Conservation (phyloP, 768 basidiomycete genomes). For the Rhodosporidiobolus odoratus region DNA sequence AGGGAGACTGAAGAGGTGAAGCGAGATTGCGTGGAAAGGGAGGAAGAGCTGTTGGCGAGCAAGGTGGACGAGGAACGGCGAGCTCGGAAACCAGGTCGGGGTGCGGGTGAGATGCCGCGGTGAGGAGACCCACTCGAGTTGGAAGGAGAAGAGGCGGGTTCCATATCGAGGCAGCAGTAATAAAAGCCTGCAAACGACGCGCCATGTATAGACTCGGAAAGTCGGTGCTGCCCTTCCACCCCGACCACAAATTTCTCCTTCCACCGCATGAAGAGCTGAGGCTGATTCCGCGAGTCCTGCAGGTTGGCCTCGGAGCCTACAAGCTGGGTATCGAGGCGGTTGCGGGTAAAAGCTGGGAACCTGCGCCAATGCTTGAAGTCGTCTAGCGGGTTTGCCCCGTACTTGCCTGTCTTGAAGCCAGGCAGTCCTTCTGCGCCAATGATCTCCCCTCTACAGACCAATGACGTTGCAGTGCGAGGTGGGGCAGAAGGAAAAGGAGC, state of each 20-base stretch:
- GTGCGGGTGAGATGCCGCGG: constrained; percentile 43
- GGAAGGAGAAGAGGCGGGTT: constrained; percentile 55
- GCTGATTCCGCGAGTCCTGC: constrained; percentile 50
- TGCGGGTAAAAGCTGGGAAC: constrained; percentile 63
- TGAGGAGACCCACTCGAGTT: constrained; percentile 47
- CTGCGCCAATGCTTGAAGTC: constrained; percentile 92
- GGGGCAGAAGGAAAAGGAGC: not conserved
- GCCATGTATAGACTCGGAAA: constrained; percentile 27
- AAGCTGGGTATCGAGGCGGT: constrained; percentile 68
- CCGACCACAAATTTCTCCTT: constrained; percentile 94
- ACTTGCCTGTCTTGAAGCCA: constrained; percentile 79
- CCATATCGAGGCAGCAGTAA: constrained; percentile 79
- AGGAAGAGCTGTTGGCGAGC: not conserved
- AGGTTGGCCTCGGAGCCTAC: constrained; percentile 72
- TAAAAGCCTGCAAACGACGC: constrained; percentile 65
- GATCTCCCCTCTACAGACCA: constrained; percentile 26
- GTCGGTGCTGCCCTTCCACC: constrained; percentile 52
- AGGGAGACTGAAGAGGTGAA: constrained; percentile 38
- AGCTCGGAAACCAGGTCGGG: constrained; percentile 42
- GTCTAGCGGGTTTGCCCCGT: constrained; percentile 84
- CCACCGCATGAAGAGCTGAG: constrained; percentile 83
- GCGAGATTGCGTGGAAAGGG: not conserved
- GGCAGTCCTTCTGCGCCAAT: constrained; percentile 56
- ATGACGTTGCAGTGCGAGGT: not conserved
- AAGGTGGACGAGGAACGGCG: not conserved